These are phyloP conservation scores for Globisporangium alternatum DNA, from an alignment of 352 stramenopile genomes.

Conservation along the genomic window DNA sequence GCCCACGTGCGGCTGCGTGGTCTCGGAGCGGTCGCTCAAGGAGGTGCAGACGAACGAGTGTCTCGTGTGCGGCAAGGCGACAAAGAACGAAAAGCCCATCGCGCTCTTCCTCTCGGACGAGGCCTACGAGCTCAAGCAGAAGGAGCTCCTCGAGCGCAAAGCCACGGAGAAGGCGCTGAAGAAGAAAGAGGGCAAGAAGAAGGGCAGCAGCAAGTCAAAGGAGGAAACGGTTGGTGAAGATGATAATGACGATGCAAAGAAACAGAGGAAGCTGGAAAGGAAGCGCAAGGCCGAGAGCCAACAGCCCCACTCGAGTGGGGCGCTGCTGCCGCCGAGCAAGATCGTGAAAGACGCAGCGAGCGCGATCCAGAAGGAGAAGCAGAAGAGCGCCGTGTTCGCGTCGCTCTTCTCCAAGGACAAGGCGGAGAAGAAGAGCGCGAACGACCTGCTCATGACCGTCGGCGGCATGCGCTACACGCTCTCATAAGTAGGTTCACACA, in stretches of 20 bases:
- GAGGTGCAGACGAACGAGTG: slow-evolving; percentile 75
- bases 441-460: slow-evolving; percentile 85
- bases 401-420: slow-evolving; percentile 78
- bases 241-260: slow-evolving; percentile 10
- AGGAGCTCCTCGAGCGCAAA: slow-evolving; percentile 45
- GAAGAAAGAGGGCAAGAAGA: slow-evolving; percentile 40
- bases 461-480: slow-evolving; percentile 82
- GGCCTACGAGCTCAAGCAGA: slow-evolving; percentile 47
- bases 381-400: slow-evolving; percentile 76
- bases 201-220: slow-evolving; percentile 13
- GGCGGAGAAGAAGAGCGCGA: slow-evolving; percentile 63
- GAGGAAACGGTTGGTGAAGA: neutral
- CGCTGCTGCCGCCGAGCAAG: slow-evolving; percentile 26
- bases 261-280: slow-evolving; percentile 31
- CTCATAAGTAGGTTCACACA: slow-evolving; percentile 35
- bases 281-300: slow-evolving; percentile 34
- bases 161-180: slow-evolving; percentile 39
- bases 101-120: slow-evolving; percentile 58
- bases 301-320: neutral
- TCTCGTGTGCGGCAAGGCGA: slow-evolving; percentile 59
- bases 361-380: slow-evolving; percentile 66
- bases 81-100: slow-evolving; percentile 53
- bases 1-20: slow-evolving; percentile 80
- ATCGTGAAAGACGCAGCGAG: slow-evolving; percentile 57
- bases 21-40: slow-evolving; percentile 86